Percentiles rank a stretch among this genome's conserved stretches.
Evolutionary conservation across 208 protist genomes (phyloP).

Genomic region (Leishmania aethiopica): DNA sequence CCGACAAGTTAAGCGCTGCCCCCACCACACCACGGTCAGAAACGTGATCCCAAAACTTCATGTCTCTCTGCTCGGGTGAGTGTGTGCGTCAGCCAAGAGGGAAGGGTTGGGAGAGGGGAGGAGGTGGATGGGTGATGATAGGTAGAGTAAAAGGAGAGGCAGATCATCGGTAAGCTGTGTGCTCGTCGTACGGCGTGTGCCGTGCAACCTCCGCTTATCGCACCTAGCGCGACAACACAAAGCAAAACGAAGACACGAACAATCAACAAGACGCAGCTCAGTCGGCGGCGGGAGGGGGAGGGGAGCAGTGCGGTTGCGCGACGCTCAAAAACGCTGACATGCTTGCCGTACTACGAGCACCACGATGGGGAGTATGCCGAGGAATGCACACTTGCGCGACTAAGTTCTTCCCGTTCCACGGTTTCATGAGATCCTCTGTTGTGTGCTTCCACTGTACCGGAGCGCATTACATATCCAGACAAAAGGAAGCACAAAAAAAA

Average conservation of each 20-base stretch:
- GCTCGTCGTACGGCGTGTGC: background rate
- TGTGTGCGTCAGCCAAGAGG: background rate
- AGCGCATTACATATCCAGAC: background rate
- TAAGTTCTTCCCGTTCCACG: background rate
- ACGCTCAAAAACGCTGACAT: background rate
- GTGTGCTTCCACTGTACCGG: background rate
- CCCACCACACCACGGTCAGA: conserved; percentile 34
- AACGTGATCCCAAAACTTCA: conserved; percentile 19
- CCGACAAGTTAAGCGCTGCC: conserved; percentile 63
- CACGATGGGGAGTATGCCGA: background rate
- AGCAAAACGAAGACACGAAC: background rate
- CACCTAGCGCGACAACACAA: background rate
- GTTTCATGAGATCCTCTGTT: background rate
- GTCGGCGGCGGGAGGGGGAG: background rate
- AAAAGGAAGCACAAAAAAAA: background rate
- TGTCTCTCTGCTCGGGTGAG: background rate
- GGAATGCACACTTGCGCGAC: background rate
- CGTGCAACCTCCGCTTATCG: background rate
- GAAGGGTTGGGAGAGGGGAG: background rate
- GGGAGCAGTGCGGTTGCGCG: background rate
- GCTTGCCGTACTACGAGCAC: background rate
- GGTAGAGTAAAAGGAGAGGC: background rate
- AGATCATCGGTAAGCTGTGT: background rate
- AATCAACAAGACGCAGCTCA: background rate
- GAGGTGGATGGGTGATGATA: background rate